Base-by-base conservation (phyloP, 768 basidiomycete genomes). In the Russula olivacea region DNA sequence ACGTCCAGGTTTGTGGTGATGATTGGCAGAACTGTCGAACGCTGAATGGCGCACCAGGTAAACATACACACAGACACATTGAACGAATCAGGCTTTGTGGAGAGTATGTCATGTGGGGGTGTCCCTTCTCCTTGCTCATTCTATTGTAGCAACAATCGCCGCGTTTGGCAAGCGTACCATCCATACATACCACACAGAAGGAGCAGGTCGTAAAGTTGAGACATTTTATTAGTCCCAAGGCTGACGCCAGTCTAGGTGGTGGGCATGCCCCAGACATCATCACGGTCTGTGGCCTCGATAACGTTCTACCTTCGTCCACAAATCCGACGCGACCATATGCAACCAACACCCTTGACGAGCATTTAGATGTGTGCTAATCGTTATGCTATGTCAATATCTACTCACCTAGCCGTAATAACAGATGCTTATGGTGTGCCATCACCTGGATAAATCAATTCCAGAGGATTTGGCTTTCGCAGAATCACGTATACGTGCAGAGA, bases 351-450 rank as follows among this genome's bases (percentile, higher is more conserved):
- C 78, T 98, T 8, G 94, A 97, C 66, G 97, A 98, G 72, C 97
- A 99, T 76, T 84, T 97, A 17, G 97, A 98, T 71, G 96, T 96
- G 69, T 71, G 88, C 71, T 47, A 41, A 19, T 36, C 28, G 34
- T 23, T 23, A 8, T 34, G 34, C 23, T 23, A 10, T 7, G 60
- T 41, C 45, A 15, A 52, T 23, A 23, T 47, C 32, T 67, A 45
- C 61, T 40, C 48, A 55, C 15, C 15, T 61, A 47, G 43, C 54
- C 49, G 11, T 43, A 19, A 45, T 10, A 9, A 30, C 69, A 97
- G 95, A 99, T 98, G 97, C 80, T 98, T 25, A 98, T 98, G 93
- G 94, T 98, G n/a, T 97, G 94, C 73, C 96, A 99, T 73, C 96
- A 99, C 74, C 83, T 99, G 60, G 93, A 97, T 76, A 84, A 79